Evolutionary conservation across 192 early-diverging fungal species (phyloP), one percentile per base, ranked within the genome.

Genomic region (Phlyctochytrium bullatum): DNA sequence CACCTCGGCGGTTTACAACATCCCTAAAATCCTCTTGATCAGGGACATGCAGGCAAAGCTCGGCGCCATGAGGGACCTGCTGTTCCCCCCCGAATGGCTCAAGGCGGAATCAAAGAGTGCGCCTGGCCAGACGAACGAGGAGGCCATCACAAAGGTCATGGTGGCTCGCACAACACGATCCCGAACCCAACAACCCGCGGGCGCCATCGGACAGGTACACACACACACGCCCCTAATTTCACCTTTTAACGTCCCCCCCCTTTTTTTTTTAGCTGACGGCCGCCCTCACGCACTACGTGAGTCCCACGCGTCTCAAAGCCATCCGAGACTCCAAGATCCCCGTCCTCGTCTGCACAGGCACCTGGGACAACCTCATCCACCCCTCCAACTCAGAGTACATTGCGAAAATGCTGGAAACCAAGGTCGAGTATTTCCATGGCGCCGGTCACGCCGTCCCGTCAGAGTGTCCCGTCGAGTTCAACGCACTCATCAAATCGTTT

Each of bases 81-180:
- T 80, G 1, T 79, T 76, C 36, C 78, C 78, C 0, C n/a, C 52
- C 4, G 54, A 59, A 28, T 81, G 80, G 80, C 60, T 80, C 2
- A 57, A 56, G 16, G n/a, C 52, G 27, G 32, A 64, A 20, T 61
- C 73, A 14, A 51, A 34, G 14, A 24, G 52, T 27, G 34, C 12
- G 3, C 36, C 34, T 12, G 64, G 58, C 24, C 36, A 40, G 36
- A 59, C 34, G 35, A 67, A 67, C 40, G 29, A 24, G 31, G 33
- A 67, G 14, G 25, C 34, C 12, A 59, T 60, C 1, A 29, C n/a
- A 27, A 47, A 67, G 25, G 23, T 35, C 1, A 24, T 67, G 57
- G 23, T 31, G 35, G 6, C 12, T 3, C 54, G 66, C 10, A 24
- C 10, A 4, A 12, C 17, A 2, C 4, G 17, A 33, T n/a, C 51